Base-by-base conservation (phyloP, 164 flowering plant species). In the Echeveria elegans region DNA sequence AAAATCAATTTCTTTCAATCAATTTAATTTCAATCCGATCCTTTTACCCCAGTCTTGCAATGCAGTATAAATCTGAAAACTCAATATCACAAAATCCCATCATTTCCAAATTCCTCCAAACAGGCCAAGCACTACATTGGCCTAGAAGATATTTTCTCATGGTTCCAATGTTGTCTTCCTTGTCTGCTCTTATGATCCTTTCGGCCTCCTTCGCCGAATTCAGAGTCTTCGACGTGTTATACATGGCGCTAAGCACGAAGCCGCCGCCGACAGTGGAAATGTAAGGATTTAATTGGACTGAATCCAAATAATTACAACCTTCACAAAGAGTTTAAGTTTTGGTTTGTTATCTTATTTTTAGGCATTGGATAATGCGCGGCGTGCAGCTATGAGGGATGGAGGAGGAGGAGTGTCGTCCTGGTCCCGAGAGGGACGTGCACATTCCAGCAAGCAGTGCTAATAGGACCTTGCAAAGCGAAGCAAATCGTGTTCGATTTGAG, bases 131-230 rank as follows among this genome's bases (percentile, higher is more conserved):
- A 38, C 41, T 8, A 12, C 47, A 43, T 43, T 43, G 0, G 18
- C 19, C 1, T 12, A 43, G 15, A 12, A 28, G 19, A 56, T 4
- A 53, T 11, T 21, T 53, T 10, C 61, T 26, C 23, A 52, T 23
- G 53, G n/a, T 29, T 28, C 61, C 61, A 15, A 56, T 56, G 61
- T 28, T 28, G 61, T 56, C 32, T 53, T 53, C 29, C 59, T 53
- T 24, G 29, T 23, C 15, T 14, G 61, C 19, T 28, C 18, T 56
- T 56, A 32, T 56, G 19, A 26, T 56, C 32, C n/a, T 56, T 29
- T 56, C 6, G 5, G 61, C 61, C 32, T 28, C 32, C n/a, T 0
- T 56, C 2, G 16, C 32, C 5, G 19, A 56, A 5, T 26, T 18
- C 32, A 26, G 8, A 56, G 18, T 28, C 6, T 56, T 56, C 61